A percentile compares a stretch with the other conserved stretches of the same genome.
Conservation (phyloP, 2,329 filamentous ascomycete species). For the Plectosphaerella cucumerina region DNA sequence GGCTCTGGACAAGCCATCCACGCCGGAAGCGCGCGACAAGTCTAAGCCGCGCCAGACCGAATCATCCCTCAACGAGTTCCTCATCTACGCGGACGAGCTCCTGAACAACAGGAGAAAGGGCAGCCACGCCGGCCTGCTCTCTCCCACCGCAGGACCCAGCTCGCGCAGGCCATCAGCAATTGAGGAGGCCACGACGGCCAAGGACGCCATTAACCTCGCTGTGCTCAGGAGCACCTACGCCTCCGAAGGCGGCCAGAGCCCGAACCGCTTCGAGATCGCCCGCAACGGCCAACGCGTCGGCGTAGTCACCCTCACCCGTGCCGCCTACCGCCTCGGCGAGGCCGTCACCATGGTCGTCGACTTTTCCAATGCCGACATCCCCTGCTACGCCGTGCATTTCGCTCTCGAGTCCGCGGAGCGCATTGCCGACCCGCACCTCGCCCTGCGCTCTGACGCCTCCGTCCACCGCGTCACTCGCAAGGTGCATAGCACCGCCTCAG, state of each 20-base stretch:
- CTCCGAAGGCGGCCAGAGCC: conserved; percentile 65
- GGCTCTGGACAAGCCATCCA: conserved; percentile 35
- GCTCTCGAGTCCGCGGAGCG: conserved; percentile 84
- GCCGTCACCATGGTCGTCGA: conserved; percentile 80
- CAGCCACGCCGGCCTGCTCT: conserved; percentile 59
- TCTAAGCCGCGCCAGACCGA: conserved; percentile 2
- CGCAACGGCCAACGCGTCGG: conserved; percentile 89
- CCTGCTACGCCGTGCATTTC: conserved; percentile 80
- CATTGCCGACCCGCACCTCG: conserved; percentile 68
- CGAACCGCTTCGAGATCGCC: conserved; percentile 94
- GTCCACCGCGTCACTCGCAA: conserved; percentile 84
- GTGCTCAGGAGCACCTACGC: conserved; percentile 78
- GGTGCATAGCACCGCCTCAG: conserved; percentile 71
- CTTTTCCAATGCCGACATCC: conserved; percentile 71
- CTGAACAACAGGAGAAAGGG: conserved; percentile 55
- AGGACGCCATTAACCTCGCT: conserved; percentile 86
- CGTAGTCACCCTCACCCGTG: conserved; percentile 82
- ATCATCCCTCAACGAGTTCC: conserved; percentile 56
- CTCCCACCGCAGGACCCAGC: conserved; percentile 59
- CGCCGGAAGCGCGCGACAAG: conserved; percentile 10
- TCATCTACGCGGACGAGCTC: conserved; percentile 73
- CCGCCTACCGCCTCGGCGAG: conserved; percentile 86
- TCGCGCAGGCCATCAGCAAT: conserved; percentile 51
- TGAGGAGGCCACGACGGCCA: conserved; percentile 59
- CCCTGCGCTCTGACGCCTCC: conserved; percentile 78